A percentile compares a stretch with the other conserved stretches of the same genome.
phyloP scores from a whole-genome alignment of 108 stramenopile species.

The Pseudonitzschia delicatissima region DNA sequence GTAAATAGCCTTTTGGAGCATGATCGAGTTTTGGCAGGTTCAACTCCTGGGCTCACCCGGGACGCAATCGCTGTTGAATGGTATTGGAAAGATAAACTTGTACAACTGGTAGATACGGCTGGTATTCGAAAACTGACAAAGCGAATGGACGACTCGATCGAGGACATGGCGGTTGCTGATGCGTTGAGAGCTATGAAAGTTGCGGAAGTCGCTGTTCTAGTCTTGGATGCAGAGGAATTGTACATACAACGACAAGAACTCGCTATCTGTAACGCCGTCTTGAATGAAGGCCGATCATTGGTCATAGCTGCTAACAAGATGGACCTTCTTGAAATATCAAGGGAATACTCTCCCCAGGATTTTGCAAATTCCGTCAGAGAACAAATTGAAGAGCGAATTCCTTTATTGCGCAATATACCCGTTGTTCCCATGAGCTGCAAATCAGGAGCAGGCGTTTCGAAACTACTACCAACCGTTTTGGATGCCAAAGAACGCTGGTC shows the following conservation, averaged over 20 bases:
- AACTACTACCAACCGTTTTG: constrained; percentile 78
- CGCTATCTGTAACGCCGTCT: constrained; percentile 82
- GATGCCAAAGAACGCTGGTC: constrained; percentile 78
- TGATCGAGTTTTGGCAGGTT: constrained; percentile 77
- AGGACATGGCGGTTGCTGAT: constrained; percentile 81
- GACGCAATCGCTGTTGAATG: constrained; percentile 85
- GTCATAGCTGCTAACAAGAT: constrained; percentile 90
- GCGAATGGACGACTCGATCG: constrained; percentile 71
- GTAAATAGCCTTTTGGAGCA: constrained; percentile 76
- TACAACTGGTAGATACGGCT: constrained; percentile 85
- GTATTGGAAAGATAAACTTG: constrained; percentile 58
- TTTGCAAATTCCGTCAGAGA: constrained; percentile 69
- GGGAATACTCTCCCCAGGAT: constrained; percentile 53
- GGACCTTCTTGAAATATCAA: constrained; percentile 74
- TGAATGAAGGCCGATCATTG: constrained; percentile 86
- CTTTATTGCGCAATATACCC: constrained; percentile 80
- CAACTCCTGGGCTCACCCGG: constrained; percentile 87
- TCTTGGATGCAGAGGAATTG: constrained; percentile 80
- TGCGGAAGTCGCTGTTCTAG: constrained; percentile 87
- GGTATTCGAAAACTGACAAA: constrained; percentile 75
- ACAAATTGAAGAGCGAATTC: constrained; percentile 76
- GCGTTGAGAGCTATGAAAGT: constrained; percentile 88
- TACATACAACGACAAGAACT: constrained; percentile 80
- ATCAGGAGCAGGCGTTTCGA: constrained; percentile 52
- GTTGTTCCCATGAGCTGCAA: constrained; percentile 80